Conservation (phyloP, 1,139 yeast genomes). For the Blastobotrys persicus region DNA sequence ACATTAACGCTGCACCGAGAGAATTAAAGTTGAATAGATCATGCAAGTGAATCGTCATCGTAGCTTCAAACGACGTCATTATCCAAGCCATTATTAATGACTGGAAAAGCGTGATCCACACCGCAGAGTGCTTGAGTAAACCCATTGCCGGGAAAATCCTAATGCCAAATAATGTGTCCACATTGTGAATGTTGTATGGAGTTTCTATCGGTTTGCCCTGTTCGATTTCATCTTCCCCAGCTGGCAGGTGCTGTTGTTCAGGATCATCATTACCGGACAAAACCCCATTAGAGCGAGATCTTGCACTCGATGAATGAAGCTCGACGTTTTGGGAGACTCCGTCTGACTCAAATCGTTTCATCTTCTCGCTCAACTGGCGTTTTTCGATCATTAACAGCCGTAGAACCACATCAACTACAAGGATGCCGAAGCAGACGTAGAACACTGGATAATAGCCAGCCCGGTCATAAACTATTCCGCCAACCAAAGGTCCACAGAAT, state of each 20-base stretch:
- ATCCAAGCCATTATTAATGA: slow-evolving; percentile 35
- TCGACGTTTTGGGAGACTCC: neutral
- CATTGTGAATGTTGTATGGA: slow-evolving; percentile 2
- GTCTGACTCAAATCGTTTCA: slow-evolving; percentile 14
- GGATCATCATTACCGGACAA: slow-evolving; percentile 8
- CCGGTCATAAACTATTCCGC: slow-evolving; percentile 38
- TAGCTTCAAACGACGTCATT: slow-evolving; percentile 36
- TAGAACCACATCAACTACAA: slow-evolving; percentile 34
- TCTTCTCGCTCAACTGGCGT: slow-evolving; percentile 11
- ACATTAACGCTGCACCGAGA: slow-evolving; percentile 34
- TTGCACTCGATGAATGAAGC: neutral
- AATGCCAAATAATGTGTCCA: slow-evolving; percentile 8
- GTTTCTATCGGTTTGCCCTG: neutral
- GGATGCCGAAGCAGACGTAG: slow-evolving; percentile 34
- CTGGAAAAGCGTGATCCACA: slow-evolving; percentile 30
- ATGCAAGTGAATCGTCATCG: slow-evolving; percentile 36
- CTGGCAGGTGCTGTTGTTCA: neutral
- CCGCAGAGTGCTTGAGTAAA: slow-evolving; percentile 26
- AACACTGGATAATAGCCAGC: slow-evolving; percentile 39
- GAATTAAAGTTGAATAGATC: slow-evolving; percentile 35
- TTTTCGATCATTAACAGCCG: slow-evolving; percentile 37
- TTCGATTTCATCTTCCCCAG: neutral
- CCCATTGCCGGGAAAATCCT: slow-evolving; percentile 26
- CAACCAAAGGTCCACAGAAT: slow-evolving; percentile 38
- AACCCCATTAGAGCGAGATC: neutral